Conservation (phyloP, 2,329 filamentous ascomycete species). For the Didymella lethalis region DNA sequence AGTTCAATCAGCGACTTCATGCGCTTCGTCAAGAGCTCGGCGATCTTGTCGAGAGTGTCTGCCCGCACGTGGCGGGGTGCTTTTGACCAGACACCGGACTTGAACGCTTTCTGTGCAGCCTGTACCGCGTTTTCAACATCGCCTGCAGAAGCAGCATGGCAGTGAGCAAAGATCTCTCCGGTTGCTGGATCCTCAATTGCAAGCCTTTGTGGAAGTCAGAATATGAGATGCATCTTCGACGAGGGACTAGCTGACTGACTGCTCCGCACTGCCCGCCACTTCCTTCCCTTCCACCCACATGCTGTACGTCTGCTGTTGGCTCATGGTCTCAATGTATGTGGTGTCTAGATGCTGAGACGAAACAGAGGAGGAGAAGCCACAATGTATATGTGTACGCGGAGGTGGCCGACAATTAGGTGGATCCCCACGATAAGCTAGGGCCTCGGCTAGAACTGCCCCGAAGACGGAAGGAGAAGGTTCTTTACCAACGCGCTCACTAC, state of each 20-base stretch:
- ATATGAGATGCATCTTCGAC: constrained; percentile 12
- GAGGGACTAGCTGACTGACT: constrained; percentile 52
- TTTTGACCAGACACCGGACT: constrained; percentile 64
- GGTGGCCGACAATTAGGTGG: constrained; percentile 31
- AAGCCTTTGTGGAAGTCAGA: constrained; percentile 52
- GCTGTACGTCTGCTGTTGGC: constrained; percentile 26
- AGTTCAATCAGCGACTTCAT: constrained; percentile 67
- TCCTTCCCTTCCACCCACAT: constrained; percentile 57
- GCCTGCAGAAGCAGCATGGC: constrained; percentile 57
- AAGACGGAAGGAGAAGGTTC: constrained; percentile 18
- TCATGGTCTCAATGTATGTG: constrained; percentile 16
- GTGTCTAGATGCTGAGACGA: neutral
- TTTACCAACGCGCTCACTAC: neutral
- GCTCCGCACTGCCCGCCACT: constrained; percentile 53
- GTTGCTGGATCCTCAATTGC: constrained; percentile 63
- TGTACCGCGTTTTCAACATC: constrained; percentile 56
- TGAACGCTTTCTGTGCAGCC: constrained; percentile 58
- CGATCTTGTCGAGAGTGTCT: constrained; percentile 68
- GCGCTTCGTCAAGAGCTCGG: constrained; percentile 60
- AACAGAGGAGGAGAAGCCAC: constrained; percentile 1
- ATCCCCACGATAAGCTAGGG: constrained; percentile 31
- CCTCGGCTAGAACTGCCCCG: constrained; percentile 19
- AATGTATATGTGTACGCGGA: constrained; percentile 22
- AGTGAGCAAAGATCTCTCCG: constrained; percentile 61
- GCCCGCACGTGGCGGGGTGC: constrained; percentile 66